A percentile compares a stretch with the other conserved stretches of the same genome.
Conservation (phyloP, 768 basidiomycete species). For the Boletus reticulatus region DNA sequence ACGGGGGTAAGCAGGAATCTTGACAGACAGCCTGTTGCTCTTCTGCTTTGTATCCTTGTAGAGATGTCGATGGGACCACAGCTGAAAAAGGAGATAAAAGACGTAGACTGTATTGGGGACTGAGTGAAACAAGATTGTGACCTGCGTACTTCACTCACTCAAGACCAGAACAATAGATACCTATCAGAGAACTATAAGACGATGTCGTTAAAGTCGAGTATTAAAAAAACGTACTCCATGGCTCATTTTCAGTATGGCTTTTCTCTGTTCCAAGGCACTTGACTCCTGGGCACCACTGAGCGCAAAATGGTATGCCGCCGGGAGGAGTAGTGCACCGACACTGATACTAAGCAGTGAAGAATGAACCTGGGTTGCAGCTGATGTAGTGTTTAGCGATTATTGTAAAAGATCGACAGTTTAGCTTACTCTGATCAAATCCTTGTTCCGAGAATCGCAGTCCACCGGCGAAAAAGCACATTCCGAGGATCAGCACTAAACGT, state of each 20-base stretch:
- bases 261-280: slow-evolving; percentile 33
- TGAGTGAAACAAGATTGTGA: not conserved
- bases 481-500: slow-evolving; percentile 66
- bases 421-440: slow-evolving; percentile 71
- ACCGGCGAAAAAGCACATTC: slow-evolving; percentile 91
- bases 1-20: slow-evolving; percentile 30
- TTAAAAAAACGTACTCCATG: slow-evolving; percentile 40
- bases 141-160: slow-evolving; percentile 34
- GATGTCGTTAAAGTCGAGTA: not conserved
- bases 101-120: slow-evolving; percentile 42
- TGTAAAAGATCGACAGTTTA: not conserved
- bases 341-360: slow-evolving; percentile 74
- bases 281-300: slow-evolving; percentile 25
- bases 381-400: slow-evolving; percentile 3
- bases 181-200: slow-evolving; percentile 22
- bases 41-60: slow-evolving; percentile 49
- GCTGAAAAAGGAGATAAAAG: slow-evolving; percentile 52
- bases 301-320: slow-evolving; percentile 75
- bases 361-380: slow-evolving; percentile 66
- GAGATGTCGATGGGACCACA: slow-evolving; percentile 54
- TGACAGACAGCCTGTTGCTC: slow-evolving; percentile 38
- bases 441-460: slow-evolving; percentile 77
- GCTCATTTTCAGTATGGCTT: slow-evolving; percentile 48
- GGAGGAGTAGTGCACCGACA: slow-evolving; percentile 75
- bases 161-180: slow-evolving; percentile 53